Conservation (phyloP, 768 basidiomycete species). For the Lactarius trivialis region DNA sequence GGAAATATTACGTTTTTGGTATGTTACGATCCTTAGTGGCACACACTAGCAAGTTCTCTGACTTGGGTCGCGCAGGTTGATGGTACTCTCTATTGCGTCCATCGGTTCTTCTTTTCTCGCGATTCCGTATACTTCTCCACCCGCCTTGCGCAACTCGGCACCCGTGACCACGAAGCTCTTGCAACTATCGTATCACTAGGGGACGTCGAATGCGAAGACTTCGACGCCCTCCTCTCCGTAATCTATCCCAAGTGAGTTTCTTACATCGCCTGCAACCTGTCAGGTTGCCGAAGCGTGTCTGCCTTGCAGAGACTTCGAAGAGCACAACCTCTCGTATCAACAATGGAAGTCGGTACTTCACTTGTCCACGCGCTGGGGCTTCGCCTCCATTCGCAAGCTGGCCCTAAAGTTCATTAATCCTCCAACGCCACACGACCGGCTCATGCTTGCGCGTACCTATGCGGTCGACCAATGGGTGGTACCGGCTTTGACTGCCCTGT, state of each 20-base stretch:
- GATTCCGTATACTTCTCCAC: constrained; percentile 16
- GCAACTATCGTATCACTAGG: not conserved
- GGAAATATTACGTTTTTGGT: constrained; percentile 20
- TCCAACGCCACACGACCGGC: constrained; percentile 3
- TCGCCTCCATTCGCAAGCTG: constrained; percentile 25
- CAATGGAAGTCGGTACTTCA: constrained; percentile 27
- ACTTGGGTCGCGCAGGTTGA: constrained; percentile 3
- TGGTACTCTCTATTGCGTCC: constrained; percentile 8
- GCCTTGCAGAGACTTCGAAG: constrained; percentile 3
- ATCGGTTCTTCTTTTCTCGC: constrained; percentile 17
- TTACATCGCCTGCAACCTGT: not conserved
- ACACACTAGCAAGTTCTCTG: not conserved
- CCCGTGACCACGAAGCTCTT: constrained; percentile 6
- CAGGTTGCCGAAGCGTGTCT: not conserved
- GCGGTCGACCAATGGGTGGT: constrained; percentile 8
- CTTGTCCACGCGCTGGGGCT: constrained; percentile 29
- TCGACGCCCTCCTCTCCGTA: constrained; percentile 13
- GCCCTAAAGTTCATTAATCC: not conserved
- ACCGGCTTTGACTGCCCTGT: constrained; percentile 5
- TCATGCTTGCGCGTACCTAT: constrained; percentile 8
- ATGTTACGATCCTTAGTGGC: not conserved
- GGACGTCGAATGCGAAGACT: constrained; percentile 11
- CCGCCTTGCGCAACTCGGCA: not conserved
- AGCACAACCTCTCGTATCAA: constrained; percentile 13
- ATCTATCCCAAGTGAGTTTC: constrained; percentile 14